These are phyloP conservation scores for Rhizophagus prolifer DNA, from an alignment of 192 early-diverging fungal species.

Conservation along the genomic window DNA sequence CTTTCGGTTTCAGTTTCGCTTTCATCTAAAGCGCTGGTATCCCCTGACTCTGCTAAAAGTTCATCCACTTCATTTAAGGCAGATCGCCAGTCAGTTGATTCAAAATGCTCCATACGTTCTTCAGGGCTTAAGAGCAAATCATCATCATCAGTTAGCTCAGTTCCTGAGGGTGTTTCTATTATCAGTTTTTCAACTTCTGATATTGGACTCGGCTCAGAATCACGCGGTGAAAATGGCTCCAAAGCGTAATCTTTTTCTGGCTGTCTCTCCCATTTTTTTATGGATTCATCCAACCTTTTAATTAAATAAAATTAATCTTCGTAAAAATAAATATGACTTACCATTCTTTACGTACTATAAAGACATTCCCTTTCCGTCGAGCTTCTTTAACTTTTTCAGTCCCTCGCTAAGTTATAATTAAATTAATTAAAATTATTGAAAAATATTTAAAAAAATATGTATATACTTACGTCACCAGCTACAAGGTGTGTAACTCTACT, in stretches of 20 bases:
- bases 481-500: slow-evolving; percentile 83
- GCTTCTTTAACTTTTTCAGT: slow-evolving; percentile 79
- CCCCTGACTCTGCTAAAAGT: slow-evolving; percentile 43
- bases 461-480: slow-evolving; percentile 67
- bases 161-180: slow-evolving; percentile 22
- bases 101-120: slow-evolving; percentile 42
- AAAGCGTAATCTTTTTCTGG: slow-evolving; percentile 66
- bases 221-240: slow-evolving; percentile 18
- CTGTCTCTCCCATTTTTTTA: slow-evolving; percentile 65
- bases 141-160: slow-evolving; percentile 47
- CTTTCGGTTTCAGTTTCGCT: slow-evolving; percentile 43
- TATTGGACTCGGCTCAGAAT: neutral
- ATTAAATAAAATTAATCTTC: slow-evolving; percentile 12
- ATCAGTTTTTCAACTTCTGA: slow-evolving; percentile 21
- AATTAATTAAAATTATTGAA: neutral
- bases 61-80: slow-evolving; percentile 54
- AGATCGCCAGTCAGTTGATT: slow-evolving; percentile 44
- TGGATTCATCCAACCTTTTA: slow-evolving; percentile 69
- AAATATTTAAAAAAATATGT: neutral
- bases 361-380: slow-evolving; percentile 39
- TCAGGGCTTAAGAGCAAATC: slow-evolving; percentile 40
- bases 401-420: slow-evolving; percentile 46
- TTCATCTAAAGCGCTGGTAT: slow-evolving; percentile 42
- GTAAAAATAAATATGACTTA: slow-evolving; percentile 35
- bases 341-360: slow-evolving; percentile 62